A percentile compares a stretch with the other conserved stretches of the same genome.
phyloP scores from a whole-genome alignment of 805 yeast species.

The Metschnikowia kunwiensis region DNA sequence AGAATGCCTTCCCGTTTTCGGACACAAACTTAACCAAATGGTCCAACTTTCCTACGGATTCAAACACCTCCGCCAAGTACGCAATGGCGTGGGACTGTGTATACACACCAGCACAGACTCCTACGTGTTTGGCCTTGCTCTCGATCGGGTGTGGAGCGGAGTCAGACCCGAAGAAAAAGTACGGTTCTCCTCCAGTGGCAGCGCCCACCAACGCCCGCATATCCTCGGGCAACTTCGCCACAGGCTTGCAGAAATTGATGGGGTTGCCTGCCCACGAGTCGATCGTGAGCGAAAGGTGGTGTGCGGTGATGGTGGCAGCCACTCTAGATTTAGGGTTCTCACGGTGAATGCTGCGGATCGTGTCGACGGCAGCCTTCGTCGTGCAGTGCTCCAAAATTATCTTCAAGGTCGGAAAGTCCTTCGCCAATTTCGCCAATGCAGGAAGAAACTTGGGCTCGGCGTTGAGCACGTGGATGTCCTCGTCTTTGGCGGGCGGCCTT shows the following conservation, averaged over 20 bases:
- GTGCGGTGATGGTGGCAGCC: constrained; percentile 94
- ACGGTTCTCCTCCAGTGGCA: constrained; percentile 87
- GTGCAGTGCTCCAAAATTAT: constrained; percentile 95
- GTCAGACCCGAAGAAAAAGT: constrained; percentile 95
- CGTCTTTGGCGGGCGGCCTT: constrained; percentile 60
- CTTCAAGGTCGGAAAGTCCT: constrained; percentile 79
- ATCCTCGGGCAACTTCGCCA: constrained; percentile 88
- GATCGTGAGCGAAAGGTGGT: constrained; percentile 82
- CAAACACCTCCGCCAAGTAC: constrained; percentile 86
- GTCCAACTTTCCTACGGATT: constrained; percentile 57
- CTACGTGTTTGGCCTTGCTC: constrained; percentile 69
- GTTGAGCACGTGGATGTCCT: constrained; percentile 81
- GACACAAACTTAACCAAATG: constrained; percentile 72
- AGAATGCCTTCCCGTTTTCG: constrained; percentile 69
- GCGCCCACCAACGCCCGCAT: constrained; percentile 78
- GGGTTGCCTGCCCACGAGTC: constrained; percentile 98
- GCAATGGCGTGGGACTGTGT: constrained; percentile 82
- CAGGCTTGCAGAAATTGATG: constrained; percentile 94
- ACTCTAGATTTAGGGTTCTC: constrained; percentile 47
- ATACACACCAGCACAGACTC: constrained; percentile 98
- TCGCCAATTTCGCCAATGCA: constrained; percentile 72
- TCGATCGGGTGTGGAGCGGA: constrained; percentile 94
- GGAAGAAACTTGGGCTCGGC: constrained; percentile 95
- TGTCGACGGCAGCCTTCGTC: constrained; percentile 79
- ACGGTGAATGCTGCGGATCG: constrained; percentile 54